A percentile compares a stretch with the other conserved stretches of the same genome.
Conservation (phyloP, 306 rosid species). For the Sophora flavescens region DNA sequence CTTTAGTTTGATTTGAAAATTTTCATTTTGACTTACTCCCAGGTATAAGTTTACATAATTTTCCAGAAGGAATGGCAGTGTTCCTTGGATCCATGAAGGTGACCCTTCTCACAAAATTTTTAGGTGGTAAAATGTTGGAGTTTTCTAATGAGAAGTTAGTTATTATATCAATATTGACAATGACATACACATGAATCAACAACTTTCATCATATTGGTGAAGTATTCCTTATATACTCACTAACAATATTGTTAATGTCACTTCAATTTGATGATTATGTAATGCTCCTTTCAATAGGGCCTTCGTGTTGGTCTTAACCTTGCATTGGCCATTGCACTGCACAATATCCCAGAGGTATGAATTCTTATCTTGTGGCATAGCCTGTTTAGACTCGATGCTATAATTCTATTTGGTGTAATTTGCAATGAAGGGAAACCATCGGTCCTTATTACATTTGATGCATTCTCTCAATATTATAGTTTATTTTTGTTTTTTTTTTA, state of each 20-base stretch:
- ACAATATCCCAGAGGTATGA: conserved; percentile 92
- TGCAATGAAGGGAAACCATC: conserved; percentile 7
- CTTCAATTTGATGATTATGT: conserved; percentile 36
- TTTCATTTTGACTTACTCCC: conserved; percentile 25
- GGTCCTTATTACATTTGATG: conserved; percentile 10
- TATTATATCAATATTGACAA: conserved; percentile 12
- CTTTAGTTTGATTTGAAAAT: background rate
- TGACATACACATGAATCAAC: conserved; percentile 14
- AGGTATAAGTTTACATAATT: conserved; percentile 95
- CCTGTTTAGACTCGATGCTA: conserved; percentile 3
- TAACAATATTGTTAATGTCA: conserved; percentile 26
- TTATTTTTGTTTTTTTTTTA: background rate
- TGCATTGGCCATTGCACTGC: conserved; percentile 90
- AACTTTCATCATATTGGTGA: background rate
- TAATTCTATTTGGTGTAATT: conserved; percentile 11
- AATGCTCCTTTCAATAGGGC: conserved; percentile 60
- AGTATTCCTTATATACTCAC: background rate
- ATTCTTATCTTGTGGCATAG: conserved; percentile 11
- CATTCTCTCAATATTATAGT: conserved; percentile 8
- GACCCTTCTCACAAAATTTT: conserved; percentile 8
- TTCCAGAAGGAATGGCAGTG: conserved; percentile 99
- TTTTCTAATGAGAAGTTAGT: conserved; percentile 15
- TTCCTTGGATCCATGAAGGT: conserved; percentile 98
- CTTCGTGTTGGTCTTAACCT: conserved; percentile 91
- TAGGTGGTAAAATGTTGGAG: conserved; percentile 24